These are phyloP conservation scores for Leucosporidium creatinivorum DNA, from an alignment of 768 basidiomycete species.

Conservation along the genomic window DNA sequence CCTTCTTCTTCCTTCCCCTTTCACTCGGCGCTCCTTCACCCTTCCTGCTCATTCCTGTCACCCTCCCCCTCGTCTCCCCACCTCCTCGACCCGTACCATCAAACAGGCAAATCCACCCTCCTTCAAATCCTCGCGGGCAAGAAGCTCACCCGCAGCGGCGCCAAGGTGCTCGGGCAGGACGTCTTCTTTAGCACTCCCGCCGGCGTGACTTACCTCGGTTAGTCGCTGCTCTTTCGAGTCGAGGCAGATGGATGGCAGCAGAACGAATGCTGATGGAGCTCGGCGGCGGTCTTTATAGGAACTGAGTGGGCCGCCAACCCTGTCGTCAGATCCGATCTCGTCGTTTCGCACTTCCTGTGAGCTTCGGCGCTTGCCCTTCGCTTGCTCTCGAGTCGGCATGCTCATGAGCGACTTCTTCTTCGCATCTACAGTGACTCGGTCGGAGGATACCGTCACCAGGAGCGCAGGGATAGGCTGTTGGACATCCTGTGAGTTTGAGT, in stretches of 20 bases:
- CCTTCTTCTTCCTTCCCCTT: neutral
- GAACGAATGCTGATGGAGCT: neutral
- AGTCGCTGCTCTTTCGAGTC: too few relatives aligned
- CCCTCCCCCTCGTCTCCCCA: neutral
- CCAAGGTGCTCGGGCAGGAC: conserved; percentile 69
- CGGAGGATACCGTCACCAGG: conserved; percentile 89
- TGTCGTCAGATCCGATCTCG: conserved; percentile 85
- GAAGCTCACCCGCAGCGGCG: conserved; percentile 61
- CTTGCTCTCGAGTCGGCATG: too few relatives aligned
- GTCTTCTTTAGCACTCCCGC: conserved; percentile 78
- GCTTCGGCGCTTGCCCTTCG: neutral
- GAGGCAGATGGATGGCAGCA: too few relatives aligned
- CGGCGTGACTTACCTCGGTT: conserved; percentile 34
- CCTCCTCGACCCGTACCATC: too few relatives aligned
- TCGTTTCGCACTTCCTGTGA: conserved; percentile 74
- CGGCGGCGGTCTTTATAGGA: conserved; percentile 46
- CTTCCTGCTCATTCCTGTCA: too few relatives aligned
- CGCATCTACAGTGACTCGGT: conserved; percentile 60
- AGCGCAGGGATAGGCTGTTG: conserved; percentile 72
- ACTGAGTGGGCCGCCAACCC: conserved; percentile 99
- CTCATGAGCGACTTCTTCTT: neutral
- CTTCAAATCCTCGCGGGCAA: conserved; percentile 91
- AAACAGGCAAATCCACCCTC: conserved; percentile 84
- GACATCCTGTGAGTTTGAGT: conserved; percentile 55
- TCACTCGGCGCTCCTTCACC: too few relatives aligned